phyloP scores from a whole-genome alignment of 352 stramenopile genomes.

The Phytopythium helicoides region DNA sequence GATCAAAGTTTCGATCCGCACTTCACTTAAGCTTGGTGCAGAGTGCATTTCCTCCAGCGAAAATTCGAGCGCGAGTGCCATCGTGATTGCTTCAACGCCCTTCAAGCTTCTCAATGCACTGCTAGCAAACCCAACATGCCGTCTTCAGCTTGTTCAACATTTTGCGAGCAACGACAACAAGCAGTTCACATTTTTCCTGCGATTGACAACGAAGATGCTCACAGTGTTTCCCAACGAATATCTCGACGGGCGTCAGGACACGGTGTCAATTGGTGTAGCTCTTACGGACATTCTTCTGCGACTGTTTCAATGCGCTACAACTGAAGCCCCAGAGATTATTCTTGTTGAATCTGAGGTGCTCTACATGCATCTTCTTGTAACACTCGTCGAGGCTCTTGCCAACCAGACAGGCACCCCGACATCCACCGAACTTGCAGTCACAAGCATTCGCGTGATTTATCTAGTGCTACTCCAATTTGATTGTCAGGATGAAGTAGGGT shows the following conservation, averaged over 20 bases:
- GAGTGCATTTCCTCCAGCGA: constrained; percentile 51
- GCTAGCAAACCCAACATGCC: constrained; percentile 45
- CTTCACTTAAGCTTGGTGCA: constrained; percentile 59
- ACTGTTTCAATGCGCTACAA: constrained; percentile 40
- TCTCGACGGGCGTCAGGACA: constrained; percentile 15
- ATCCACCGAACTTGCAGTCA: constrained; percentile 23
- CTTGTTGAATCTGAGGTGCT: constrained; percentile 39
- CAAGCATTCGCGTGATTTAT: constrained; percentile 54
- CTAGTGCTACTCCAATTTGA: constrained; percentile 50
- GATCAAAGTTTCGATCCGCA: constrained; percentile 53
- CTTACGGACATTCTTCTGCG: constrained; percentile 43
- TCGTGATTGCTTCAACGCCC: constrained; percentile 34
- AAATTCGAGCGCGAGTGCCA: constrained; percentile 11
- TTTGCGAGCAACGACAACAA: constrained; percentile 58
- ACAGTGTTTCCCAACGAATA: constrained; percentile 42
- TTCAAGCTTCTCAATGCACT: constrained; percentile 53
- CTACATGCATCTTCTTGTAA: constrained; percentile 52
- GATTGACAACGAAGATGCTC: constrained; percentile 62
- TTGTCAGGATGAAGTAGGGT: constrained; percentile 14
- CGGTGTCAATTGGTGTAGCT: constrained; percentile 25
- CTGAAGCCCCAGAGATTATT: constrained; percentile 37
- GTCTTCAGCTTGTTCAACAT: constrained; percentile 47
- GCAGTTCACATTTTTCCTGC: constrained; percentile 69
- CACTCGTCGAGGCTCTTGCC: constrained; percentile 29
- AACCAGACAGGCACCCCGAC: neutral